Conservation (phyloP, 805 yeast species). For the Sugiyamaella valdiviana region DNA sequence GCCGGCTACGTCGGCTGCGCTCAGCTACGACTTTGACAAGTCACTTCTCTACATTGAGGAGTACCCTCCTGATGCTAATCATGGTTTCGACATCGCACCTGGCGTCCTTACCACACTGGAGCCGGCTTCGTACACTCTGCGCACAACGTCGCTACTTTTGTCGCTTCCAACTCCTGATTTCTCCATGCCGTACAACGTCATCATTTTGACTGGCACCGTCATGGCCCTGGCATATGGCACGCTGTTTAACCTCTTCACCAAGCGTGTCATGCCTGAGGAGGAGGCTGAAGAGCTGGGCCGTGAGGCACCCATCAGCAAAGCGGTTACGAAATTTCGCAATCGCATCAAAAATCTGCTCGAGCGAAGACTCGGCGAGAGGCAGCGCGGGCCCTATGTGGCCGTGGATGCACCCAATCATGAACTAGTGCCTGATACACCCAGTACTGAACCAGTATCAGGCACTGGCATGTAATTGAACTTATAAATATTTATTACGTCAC, state of each 20-base stretch:
- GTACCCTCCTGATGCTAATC: slow-evolving; percentile 99
- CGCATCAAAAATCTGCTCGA: neutral
- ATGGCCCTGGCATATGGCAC: slow-evolving; percentile 91
- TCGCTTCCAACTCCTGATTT: slow-evolving; percentile 95
- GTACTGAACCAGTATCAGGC: neutral
- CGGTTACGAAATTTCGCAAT: slow-evolving; percentile 1
- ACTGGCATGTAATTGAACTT: neutral
- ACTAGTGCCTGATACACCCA: too few relatives aligned
- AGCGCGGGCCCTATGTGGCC: slow-evolving; percentile 14
- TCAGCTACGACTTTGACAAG: slow-evolving; percentile 80
- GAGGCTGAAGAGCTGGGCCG: slow-evolving; percentile 33
- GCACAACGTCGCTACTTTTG: slow-evolving; percentile 83
- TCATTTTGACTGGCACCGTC: slow-evolving; percentile 85
- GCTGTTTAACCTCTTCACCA: slow-evolving; percentile 67
- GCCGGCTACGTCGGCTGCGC: slow-evolving; percentile 48
- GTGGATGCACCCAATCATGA: neutral
- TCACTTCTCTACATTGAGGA: slow-evolving; percentile 77
- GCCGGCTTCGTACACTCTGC: slow-evolving; percentile 25
- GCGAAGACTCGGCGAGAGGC: slow-evolving; percentile 7
- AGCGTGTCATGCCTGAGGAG: slow-evolving; percentile 67
- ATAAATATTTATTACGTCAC: neutral
- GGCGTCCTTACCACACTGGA: slow-evolving; percentile 62
- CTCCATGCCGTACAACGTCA: slow-evolving; percentile 97
- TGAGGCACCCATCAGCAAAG: slow-evolving; percentile 10
- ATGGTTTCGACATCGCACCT: slow-evolving; percentile 92